Conservation (phyloP, 371 early-diverging fungal species). For the Mucor plumbeus region DNA sequence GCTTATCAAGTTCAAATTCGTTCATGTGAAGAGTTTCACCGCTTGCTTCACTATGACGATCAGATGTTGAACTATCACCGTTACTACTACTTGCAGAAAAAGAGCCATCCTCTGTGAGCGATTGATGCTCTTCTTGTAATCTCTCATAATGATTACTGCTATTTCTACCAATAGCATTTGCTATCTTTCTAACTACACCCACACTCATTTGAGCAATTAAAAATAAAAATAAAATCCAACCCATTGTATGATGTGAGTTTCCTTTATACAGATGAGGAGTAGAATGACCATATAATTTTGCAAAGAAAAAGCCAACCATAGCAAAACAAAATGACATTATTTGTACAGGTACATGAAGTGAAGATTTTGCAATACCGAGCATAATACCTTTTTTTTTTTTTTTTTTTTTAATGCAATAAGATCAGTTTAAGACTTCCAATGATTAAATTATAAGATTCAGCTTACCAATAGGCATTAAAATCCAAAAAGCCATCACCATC, state of each 20-base stretch:
- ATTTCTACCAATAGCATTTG: conserved; percentile 44
- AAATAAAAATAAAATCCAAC: conserved; percentile 48
- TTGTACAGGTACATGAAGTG: conserved; percentile 52
- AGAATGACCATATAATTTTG: conserved; percentile 51
- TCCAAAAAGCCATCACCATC: conserved; percentile 55
- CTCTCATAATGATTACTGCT: conserved; percentile 33
- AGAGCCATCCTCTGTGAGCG: not conserved
- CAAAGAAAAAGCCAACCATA: conserved; percentile 52
- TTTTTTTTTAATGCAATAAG: conserved; percentile 8
- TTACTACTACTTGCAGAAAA: conserved; percentile 14
- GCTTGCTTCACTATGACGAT: conserved; percentile 38
- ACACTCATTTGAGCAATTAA: conserved; percentile 45
- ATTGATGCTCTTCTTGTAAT: conserved; percentile 34
- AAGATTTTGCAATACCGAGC: conserved; percentile 56
- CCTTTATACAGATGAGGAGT: conserved; percentile 52
- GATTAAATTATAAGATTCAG: not conserved
- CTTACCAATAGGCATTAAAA: conserved; percentile 57
- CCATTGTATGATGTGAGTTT: conserved; percentile 53
- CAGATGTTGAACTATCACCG: conserved; percentile 14
- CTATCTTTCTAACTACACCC: conserved; percentile 53
- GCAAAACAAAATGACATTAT: conserved; percentile 41
- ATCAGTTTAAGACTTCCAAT: not conserved
- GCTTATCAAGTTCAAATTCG: conserved; percentile 26
- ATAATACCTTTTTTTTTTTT: conserved; percentile 50
- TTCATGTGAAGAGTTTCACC: conserved; percentile 42